Percentiles rank a stretch among this genome's conserved stretches.
phyloP scores from a whole-genome alignment of 495 filamentous ascomycete genomes.

The Clavariopsis aquatica region DNA sequence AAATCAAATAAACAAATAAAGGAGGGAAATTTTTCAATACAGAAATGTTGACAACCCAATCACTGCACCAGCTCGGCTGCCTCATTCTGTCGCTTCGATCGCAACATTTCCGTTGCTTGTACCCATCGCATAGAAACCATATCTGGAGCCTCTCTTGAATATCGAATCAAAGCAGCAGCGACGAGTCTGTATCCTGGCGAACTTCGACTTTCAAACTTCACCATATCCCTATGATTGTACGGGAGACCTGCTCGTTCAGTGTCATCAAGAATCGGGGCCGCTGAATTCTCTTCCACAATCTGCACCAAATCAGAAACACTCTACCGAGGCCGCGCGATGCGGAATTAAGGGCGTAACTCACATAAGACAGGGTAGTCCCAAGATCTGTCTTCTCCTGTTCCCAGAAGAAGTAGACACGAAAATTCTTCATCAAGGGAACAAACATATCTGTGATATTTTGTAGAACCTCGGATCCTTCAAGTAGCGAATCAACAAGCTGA shows the following conservation, averaged over 20 bases:
- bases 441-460: constrained; percentile 81
- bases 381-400: constrained; percentile 56
- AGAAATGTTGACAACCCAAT: too few relatives aligned
- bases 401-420: constrained; percentile 67
- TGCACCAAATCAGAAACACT: constrained; percentile 40
- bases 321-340: neutral
- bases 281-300: constrained; percentile 76
- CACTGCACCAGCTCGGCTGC: constrained; percentile 6
- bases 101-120: constrained; percentile 4
- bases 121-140: constrained; percentile 1
- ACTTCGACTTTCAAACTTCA: constrained; percentile 73
- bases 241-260: constrained; percentile 78
- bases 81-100: constrained; percentile 3
- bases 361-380: constrained; percentile 56
- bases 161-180: constrained; percentile 69
- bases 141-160: constrained; percentile 41
- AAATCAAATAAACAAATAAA: too few relatives aligned
- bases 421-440: constrained; percentile 68
- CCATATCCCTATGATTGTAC: constrained; percentile 83
- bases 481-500: constrained; percentile 69
- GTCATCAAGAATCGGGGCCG: constrained; percentile 71
- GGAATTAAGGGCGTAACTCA: constrained; percentile 22
- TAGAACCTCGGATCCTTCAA: constrained; percentile 75
- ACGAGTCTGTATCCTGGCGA: constrained; percentile 75
- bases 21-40: too few relatives aligned